Evolutionary conservation across 1,284 basidiomycete genomes (phyloP).

Genomic region (Neonothopanus nambi): DNA sequence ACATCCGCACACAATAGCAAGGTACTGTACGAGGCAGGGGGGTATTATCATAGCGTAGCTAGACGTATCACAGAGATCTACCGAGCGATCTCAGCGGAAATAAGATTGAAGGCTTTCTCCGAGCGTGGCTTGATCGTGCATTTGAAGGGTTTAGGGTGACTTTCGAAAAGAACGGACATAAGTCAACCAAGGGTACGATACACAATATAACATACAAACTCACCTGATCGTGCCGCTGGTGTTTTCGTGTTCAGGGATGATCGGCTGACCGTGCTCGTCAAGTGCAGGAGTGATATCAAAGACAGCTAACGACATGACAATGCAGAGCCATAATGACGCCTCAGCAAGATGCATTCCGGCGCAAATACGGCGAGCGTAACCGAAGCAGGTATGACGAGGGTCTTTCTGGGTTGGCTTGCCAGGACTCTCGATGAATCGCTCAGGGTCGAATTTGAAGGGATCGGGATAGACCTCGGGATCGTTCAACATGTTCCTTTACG

Average conservation of each 20-base stretch:
- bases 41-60: too few relatives aligned
- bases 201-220: background rate
- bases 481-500: conserved; percentile 18
- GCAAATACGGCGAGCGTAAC: conserved; percentile 19
- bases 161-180: background rate
- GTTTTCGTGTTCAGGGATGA: conserved; percentile 19
- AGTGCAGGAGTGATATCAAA: conserved; percentile 18
- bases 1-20: too few relatives aligned
- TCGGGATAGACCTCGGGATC: conserved; percentile 17
- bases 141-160: conserved; percentile 18
- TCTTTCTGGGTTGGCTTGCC: conserved; percentile 16
- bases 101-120: conserved; percentile 16
- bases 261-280: conserved; percentile 14
- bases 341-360: conserved; percentile 20
- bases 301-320: conserved; percentile 17
- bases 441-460: conserved; percentile 18
- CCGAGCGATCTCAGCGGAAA: conserved; percentile 10
- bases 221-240: conserved; percentile 20
- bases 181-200: background rate
- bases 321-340: conserved; percentile 17
- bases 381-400: conserved; percentile 18
- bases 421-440: conserved; percentile 14
- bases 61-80: background rate
- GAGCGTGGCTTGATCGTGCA: conserved; percentile 16
- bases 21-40: too few relatives aligned